A percentile compares a stretch with the other conserved stretches of the same genome.
phyloP scores from a whole-genome alignment of 495 filamentous ascomycete genomes.

The Podospora pseudoanserina region DNA sequence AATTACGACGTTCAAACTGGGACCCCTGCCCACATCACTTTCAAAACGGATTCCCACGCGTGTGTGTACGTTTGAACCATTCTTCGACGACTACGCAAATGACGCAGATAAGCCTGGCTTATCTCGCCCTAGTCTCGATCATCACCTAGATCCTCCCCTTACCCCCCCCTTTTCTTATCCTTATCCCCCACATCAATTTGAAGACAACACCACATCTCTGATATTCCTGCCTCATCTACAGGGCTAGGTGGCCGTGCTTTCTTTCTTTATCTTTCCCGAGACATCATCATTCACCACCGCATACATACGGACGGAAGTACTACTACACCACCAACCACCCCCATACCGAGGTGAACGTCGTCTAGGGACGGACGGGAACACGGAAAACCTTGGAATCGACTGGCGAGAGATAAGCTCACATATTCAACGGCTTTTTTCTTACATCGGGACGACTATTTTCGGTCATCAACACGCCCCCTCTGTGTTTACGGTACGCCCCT shows the following conservation, averaged over 20 bases:
- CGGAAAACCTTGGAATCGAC: neutral
- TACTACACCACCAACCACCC: too few species aligned
- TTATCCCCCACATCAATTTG: neutral
- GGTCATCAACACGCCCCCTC: neutral
- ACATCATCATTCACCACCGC: neutral
- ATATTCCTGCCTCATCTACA: conserved; percentile 19
- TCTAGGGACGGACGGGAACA: neutral
- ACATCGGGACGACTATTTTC: too few species aligned
- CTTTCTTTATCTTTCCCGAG: neutral
- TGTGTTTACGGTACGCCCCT: neutral
- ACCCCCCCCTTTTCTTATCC: neutral
- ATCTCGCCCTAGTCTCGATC: conserved; percentile 51
- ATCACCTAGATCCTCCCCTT: conserved; percentile 42
- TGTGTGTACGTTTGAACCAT: conserved; percentile 13
- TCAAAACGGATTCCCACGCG: neutral
- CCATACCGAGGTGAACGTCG: neutral
- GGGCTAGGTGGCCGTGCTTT: neutral
- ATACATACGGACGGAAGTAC: neutral
- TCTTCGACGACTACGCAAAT: conserved; percentile 33
- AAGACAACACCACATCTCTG: conserved; percentile 15
- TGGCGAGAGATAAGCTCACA: neutral
- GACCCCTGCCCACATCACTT: too few species aligned
- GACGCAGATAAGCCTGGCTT: conserved; percentile 52
- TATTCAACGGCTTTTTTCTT: neutral
- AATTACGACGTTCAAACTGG: neutral